Conservation (phyloP, 257 asterid species). For the Prunella vulgaris region DNA sequence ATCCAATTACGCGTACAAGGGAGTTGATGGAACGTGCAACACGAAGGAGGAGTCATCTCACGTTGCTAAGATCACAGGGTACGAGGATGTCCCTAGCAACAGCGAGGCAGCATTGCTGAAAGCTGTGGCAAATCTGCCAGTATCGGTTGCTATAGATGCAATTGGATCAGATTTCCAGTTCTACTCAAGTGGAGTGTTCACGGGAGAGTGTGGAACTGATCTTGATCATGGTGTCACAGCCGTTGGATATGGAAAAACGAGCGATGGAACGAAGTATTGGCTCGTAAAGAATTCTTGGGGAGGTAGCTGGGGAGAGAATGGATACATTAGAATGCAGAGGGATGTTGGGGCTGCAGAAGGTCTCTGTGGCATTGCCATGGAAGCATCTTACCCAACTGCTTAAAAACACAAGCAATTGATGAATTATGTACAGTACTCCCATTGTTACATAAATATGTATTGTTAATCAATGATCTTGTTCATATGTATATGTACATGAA, state of each 20-base stretch:
- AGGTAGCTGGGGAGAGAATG: conserved; percentile 36
- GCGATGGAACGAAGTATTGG: conserved; percentile 38
- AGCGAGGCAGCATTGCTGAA: conserved; percentile 24
- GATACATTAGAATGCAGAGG: conserved; percentile 38
- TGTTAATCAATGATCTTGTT: too few species aligned
- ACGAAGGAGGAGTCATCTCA: conserved; percentile 8
- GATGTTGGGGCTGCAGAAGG: conserved; percentile 28
- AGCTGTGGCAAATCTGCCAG: conserved; percentile 29
- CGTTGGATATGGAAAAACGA: conserved; percentile 31
- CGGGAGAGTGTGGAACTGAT: conserved; percentile 36
- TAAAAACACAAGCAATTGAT: too few species aligned
- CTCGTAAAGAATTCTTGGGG: conserved; percentile 47
- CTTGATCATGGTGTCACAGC: conserved; percentile 42
- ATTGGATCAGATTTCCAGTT: conserved; percentile 28
- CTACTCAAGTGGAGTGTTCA: conserved; percentile 34
- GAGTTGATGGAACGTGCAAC: conserved; percentile 27
- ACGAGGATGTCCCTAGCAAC: conserved; percentile 32
- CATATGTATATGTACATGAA: too few species aligned
- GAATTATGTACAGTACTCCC: too few species aligned
- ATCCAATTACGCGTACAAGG: conserved; percentile 29
- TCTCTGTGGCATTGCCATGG: too few species aligned
- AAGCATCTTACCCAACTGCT: too few species aligned
- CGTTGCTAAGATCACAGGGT: conserved; percentile 27
- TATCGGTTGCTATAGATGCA: conserved; percentile 34
- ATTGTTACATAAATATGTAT: too few species aligned